phyloP scores from a whole-genome alignment of 108 stramenopile species.

The Pseudonitzschia multiseries region DNA sequence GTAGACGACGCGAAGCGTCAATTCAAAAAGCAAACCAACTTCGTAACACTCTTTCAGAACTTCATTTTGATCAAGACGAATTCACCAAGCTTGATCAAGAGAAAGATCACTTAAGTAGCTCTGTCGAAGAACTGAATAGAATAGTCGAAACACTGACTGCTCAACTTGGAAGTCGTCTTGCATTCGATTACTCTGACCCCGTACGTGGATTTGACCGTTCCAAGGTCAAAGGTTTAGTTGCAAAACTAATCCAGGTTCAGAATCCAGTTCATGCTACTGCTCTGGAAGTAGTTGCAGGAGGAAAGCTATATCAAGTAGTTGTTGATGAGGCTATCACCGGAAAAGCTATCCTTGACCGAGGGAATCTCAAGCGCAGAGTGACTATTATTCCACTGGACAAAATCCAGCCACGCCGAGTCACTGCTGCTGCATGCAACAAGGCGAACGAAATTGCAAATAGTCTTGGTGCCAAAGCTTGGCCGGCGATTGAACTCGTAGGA shows the following conservation, averaged over 20 bases:
- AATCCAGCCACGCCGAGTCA: conserved; percentile 65
- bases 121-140: conserved; percentile 52
- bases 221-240: conserved; percentile 95
- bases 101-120: conserved; percentile 59
- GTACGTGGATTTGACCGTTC: conserved; percentile 90
- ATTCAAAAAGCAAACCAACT: conserved; percentile 52
- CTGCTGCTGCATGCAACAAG: conserved; percentile 39
- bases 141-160: conserved; percentile 77
- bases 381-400: conserved; percentile 98
- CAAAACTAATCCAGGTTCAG: conserved; percentile 84
- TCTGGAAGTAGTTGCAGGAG: conserved; percentile 96
- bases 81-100: conserved; percentile 68
- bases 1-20: conserved; percentile 55
- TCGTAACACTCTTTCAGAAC: conserved; percentile 34
- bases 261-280: conserved; percentile 84
- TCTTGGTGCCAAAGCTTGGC: conserved; percentile 70
- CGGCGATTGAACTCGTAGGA: conserved; percentile 95
- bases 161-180: conserved; percentile 83
- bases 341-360: conserved; percentile 92
- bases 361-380: conserved; percentile 90
- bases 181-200: conserved; percentile 92
- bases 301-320: conserved; percentile 95
- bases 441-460: conserved; percentile 74
- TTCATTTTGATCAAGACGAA: conserved; percentile 60
- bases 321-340: conserved; percentile 96